Evolutionary conservation across 1,284 basidiomycete species (phyloP), one percentile per base, ranked within the genome.

Genomic region (Exsudoporus floridanus): DNA sequence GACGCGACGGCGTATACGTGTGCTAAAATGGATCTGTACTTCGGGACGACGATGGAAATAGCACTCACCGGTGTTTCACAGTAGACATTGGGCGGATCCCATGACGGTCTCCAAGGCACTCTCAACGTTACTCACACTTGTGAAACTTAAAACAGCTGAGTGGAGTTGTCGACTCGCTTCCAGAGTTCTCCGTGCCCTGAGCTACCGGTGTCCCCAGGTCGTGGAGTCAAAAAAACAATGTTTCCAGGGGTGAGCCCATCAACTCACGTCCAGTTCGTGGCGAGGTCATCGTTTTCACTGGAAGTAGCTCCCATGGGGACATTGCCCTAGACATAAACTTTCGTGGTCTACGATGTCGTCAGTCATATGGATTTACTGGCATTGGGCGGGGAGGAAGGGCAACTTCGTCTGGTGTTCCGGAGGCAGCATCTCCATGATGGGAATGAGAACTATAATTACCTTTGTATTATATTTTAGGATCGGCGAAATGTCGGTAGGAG

Each of bases 271-370:
- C 37, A 7, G 21, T 35, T 9, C 10, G 21, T 25, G 27, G 41
- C 30, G 13, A 19, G 6, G 13, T 38, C 23, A 0, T 48, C 30
- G 28, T 48, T 34, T 46, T 39, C 21, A n/a, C 30, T 18, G 31
- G 36, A 41, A 50, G 42, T 28, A 34, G 25, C 35, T 30, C 9
- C 43, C 34, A 27, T 44, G 52, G 60, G 40, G 28, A 62, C 37
- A 16, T 55, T 60, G 43, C 54, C 10, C 43, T 36, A 5, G 39
- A 40, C 36, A 19, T 43, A 36, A 33, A 40, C 34, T n/a, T 4
- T 33, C 25, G 14, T 19, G 18, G 9, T n/a, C 44, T 9, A 25
- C 14, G 12, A 19, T 27, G 23, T 43, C 23, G 12, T 27, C 23
- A 43, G 33, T 21, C 21, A 39, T 19, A 31, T 5, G 5, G 12